Evolutionary conservation across 2,329 filamentous ascomycete species (phyloP).

Genomic region (Verticillium longisporum): DNA sequence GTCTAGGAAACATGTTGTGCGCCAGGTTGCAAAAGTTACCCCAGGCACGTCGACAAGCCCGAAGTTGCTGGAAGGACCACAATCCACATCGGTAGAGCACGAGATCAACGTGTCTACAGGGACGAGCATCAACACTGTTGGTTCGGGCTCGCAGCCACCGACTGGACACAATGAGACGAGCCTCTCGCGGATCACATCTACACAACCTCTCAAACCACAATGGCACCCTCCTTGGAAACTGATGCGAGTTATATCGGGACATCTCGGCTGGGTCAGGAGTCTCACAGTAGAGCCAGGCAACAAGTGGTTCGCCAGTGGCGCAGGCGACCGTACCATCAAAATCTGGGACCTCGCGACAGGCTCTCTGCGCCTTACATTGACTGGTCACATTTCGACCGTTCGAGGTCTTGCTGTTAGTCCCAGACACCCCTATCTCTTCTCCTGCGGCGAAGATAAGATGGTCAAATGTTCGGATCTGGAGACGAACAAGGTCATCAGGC

Average conservation of each 20-base stretch:
- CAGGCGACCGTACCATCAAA: slow-evolving; percentile 95
- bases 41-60: slow-evolving; percentile 17
- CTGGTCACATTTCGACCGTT: slow-evolving; percentile 90
- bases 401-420: slow-evolving; percentile 88
- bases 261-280: slow-evolving; percentile 88
- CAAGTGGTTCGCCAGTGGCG: slow-evolving; percentile 94
- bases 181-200: neutral
- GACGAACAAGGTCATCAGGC: slow-evolving; percentile 97
- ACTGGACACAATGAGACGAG: neutral
- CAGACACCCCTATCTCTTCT: slow-evolving; percentile 93
- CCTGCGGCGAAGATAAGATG: slow-evolving; percentile 98
- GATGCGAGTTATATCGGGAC: slow-evolving; percentile 94
- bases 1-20: slow-evolving; percentile 21
- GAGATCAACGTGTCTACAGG: neutral
- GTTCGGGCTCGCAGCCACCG: neutral
- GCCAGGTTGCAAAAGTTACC: slow-evolving; percentile 43
- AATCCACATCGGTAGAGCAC: neutral
- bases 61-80: slow-evolving; percentile 30
- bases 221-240: slow-evolving; percentile 99
- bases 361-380: slow-evolving; percentile 75
- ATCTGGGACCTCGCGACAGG: slow-evolving; percentile 96
- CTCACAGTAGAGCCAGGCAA: slow-evolving; percentile 93
- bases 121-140: neutral
- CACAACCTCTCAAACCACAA: slow-evolving; percentile 56
- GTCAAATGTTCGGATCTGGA: slow-evolving; percentile 99